phyloP scores from a whole-genome alignment of 2,329 filamentous ascomycete species.

The Cephalotrichum gorgonifer region DNA sequence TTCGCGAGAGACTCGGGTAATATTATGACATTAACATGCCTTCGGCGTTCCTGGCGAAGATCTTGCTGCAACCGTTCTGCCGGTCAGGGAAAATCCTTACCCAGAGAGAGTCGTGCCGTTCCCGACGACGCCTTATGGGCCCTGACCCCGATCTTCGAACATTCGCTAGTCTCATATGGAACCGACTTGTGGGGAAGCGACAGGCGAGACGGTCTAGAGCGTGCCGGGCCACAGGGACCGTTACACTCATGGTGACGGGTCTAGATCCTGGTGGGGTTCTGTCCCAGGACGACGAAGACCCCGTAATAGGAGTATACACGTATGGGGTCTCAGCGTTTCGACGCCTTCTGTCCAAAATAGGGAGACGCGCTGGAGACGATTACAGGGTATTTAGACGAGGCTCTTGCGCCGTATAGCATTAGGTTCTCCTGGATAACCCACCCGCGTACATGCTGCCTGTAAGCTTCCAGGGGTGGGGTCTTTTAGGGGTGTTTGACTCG shows the following conservation, averaged over 20 bases:
- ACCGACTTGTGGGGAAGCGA: neutral
- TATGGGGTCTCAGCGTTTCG: too few species aligned
- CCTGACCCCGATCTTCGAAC: neutral
- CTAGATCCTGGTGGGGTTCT: neutral
- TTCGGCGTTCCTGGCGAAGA: neutral
- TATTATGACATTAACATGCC: neutral
- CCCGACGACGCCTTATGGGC: neutral
- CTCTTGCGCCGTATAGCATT: too few species aligned
- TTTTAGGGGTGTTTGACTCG: slow-evolving; percentile 9
- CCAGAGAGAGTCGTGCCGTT: neutral
- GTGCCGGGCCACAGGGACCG: neutral
- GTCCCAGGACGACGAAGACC: neutral
- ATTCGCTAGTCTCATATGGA: neutral
- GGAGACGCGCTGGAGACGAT: neutral
- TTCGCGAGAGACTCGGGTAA: too few species aligned
- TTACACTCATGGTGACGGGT: too few species aligned
- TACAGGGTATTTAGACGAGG: too few species aligned
- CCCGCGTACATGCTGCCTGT: neutral
- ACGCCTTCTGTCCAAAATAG: neutral
- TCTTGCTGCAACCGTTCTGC: neutral
- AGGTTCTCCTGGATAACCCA: neutral
- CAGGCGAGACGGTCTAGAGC: neutral
- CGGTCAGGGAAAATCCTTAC: neutral
- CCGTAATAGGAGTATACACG: too few species aligned
- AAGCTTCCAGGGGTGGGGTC: neutral